Evolutionary conservation across 192 early-diverging fungal genomes (phyloP).

Genomic region (Polychytrium aggregatum): DNA sequence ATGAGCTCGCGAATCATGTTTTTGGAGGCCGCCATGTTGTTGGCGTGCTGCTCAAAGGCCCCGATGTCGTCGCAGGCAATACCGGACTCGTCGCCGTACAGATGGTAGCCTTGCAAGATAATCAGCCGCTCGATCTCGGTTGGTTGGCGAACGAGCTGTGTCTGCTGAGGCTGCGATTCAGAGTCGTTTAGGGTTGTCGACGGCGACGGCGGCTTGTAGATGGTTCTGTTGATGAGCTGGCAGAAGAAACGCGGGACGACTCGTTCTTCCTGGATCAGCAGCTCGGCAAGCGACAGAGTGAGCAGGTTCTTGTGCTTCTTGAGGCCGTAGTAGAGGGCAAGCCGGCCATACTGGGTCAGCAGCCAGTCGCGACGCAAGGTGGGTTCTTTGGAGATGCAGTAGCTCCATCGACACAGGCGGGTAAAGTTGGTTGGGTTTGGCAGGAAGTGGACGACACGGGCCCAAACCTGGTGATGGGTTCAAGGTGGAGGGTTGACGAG

Average conservation of each 20-base stretch:
- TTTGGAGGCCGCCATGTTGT: conserved; percentile 2
- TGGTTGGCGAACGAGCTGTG: not conserved
- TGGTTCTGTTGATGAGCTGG: not conserved
- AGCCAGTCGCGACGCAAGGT: no score
- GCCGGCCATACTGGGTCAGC: no score
- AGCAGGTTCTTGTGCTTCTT: no score
- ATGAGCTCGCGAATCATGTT: conserved; percentile 5
- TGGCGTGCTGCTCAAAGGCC: conserved; percentile 5
- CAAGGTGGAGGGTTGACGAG: no score
- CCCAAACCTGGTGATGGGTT: no score
- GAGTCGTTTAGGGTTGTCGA: not conserved
- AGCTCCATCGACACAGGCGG: no score
- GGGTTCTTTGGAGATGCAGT: no score
- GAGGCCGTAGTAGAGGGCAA: no score
- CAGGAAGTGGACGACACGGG: no score
- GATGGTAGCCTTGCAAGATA: not conserved
- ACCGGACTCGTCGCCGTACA: not conserved
- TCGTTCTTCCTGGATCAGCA: conserved; percentile 9
- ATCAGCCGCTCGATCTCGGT: not conserved
- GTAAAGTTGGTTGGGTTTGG: no score
- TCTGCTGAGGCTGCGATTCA: not conserved
- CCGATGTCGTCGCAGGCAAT: conserved; percentile 1
- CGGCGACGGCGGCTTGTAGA: not conserved
- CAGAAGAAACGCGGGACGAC: conserved; percentile 5
- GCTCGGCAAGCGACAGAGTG: not conserved